A percentile compares a stretch with the other conserved stretches of the same genome.
Conservation (phyloP, 257 asterid species). For the Ilex asprella region DNA sequence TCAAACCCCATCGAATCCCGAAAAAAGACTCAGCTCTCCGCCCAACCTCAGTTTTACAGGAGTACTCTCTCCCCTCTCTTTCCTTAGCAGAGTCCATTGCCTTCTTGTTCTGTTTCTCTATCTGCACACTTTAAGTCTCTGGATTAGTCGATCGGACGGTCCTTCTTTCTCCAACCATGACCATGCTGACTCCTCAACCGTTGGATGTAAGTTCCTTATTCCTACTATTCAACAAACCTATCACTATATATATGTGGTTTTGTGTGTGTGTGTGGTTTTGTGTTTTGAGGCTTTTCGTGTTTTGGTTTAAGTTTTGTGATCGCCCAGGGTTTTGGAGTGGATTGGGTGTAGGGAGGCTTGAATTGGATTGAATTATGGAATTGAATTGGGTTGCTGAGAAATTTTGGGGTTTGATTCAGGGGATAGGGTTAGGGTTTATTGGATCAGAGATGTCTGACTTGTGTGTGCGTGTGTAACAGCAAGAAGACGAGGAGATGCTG, state of each 20-base stretch:
- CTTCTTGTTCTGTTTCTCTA: too few relatives aligned
- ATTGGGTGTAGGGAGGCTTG: neutral
- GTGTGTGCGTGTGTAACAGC: slow-evolving; percentile 2
- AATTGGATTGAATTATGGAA: neutral
- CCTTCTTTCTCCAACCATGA: neutral
- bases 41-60: too few relatives aligned
- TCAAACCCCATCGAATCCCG: too few relatives aligned
- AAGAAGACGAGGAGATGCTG: slow-evolving; percentile 11
- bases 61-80: too few relatives aligned
- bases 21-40: too few relatives aligned
- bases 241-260: neutral
- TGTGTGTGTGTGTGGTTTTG: neutral
- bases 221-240: neutral
- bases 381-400: neutral
- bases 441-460: neutral
- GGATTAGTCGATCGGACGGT: neutral
- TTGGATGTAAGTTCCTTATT: neutral
- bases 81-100: too few relatives aligned
- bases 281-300: neutral
- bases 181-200: slow-evolving; percentile 1
- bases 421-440: neutral
- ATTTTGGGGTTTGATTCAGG: neutral
- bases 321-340: neutral
- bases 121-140: neutral
- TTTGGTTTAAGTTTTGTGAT: neutral